Base-by-base conservation (phyloP, 2,329 filamentous ascomycete species). In the Apiospora phragmitis region DNA sequence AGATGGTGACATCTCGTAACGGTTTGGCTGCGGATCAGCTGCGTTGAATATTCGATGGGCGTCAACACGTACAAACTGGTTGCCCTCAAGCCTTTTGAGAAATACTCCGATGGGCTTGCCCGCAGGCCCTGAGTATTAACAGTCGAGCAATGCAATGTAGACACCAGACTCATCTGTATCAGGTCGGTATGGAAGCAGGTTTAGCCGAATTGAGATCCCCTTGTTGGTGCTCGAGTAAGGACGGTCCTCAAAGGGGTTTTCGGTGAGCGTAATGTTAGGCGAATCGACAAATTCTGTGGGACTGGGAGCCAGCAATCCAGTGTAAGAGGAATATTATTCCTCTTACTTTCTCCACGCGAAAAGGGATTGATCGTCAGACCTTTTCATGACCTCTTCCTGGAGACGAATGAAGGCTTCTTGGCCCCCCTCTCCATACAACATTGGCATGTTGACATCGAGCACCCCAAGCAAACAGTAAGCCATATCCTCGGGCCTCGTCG, bases 401-500 rank as follows among this genome's bases (percentile, higher is more conserved):
- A 74, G 72, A 24, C 74, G 71, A 11, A 35, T 69, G 14, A 65
- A 42, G 51, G 73, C 73, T 1, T 71, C 72, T 68, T 71, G 32
- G 55, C 68, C 16, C 16, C 71, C 72, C 42, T 75, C 70, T 12
- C 74, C 69, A 51, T 72, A 74, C 16, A 72, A 55, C 38, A 70
- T 67, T 11, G 70, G 70, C 72, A 73, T 69, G n/a, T 71, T 49
- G 42, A 75, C 70, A 8, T 72, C 70, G 35, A 74, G 72, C 41
- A 74, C 71, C 1, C 72, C 71, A 5, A 74, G 70, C 11, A 74
- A 69, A n/a, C 70, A 73, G 65, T 74, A 74, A 18, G 71, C 70
- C 67, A 72, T 70, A 62, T 74, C 70, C 69, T 72, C 70, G 47
- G 65, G 69, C 5, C 66, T 62, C 29, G 65, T 73, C 14, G 74